A percentile compares a stretch with the other conserved stretches of the same genome.
phyloP scores from a whole-genome alignment of 2,329 filamentous ascomycete genomes.

The Diaporthe sp. region DNA sequence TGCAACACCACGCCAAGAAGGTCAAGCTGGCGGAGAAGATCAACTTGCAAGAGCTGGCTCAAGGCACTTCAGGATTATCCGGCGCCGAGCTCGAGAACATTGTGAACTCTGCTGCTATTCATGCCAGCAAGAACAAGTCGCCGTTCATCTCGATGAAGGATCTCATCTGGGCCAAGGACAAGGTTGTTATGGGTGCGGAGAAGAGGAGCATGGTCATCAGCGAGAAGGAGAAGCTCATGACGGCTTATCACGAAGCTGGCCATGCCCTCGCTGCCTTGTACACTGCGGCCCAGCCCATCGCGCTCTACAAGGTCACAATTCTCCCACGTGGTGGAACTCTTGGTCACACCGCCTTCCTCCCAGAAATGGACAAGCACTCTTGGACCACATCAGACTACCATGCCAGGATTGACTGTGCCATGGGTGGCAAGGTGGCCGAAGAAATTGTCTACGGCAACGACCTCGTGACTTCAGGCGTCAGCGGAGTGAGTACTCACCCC shows the following conservation, averaged over 20 bases:
- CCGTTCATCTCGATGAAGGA: slow-evolving; percentile 80
- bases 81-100: slow-evolving; percentile 97
- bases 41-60: slow-evolving; percentile 84
- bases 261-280: slow-evolving; percentile 92
- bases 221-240: slow-evolving; percentile 93
- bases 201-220: slow-evolving; percentile 89
- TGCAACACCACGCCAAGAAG: slow-evolving; percentile 94
- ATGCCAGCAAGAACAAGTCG: slow-evolving; percentile 89
- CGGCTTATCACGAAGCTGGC: slow-evolving; percentile 97
- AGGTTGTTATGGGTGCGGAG: slow-evolving; percentile 97
- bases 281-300: slow-evolving; percentile 75
- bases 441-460: slow-evolving; percentile 93
- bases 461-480: slow-evolving; percentile 89
- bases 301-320: slow-evolving; percentile 97
- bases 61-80: slow-evolving; percentile 90
- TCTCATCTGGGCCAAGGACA: slow-evolving; percentile 98
- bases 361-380: slow-evolving; percentile 93
- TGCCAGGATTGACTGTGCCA: slow-evolving; percentile 73
- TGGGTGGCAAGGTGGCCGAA: slow-evolving; percentile 82
- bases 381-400: slow-evolving; percentile 87
- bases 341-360: slow-evolving; percentile 88
- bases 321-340: slow-evolving; percentile 89
- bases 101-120: slow-evolving; percentile 94
- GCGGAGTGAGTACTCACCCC: slow-evolving; percentile 66
- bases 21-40: slow-evolving; percentile 85